A percentile compares a stretch with the other conserved stretches of the same genome.
Evolutionary conservation across 176 grass and related monocot genomes (phyloP).

Genomic region (Aechmea fasciata): DNA sequence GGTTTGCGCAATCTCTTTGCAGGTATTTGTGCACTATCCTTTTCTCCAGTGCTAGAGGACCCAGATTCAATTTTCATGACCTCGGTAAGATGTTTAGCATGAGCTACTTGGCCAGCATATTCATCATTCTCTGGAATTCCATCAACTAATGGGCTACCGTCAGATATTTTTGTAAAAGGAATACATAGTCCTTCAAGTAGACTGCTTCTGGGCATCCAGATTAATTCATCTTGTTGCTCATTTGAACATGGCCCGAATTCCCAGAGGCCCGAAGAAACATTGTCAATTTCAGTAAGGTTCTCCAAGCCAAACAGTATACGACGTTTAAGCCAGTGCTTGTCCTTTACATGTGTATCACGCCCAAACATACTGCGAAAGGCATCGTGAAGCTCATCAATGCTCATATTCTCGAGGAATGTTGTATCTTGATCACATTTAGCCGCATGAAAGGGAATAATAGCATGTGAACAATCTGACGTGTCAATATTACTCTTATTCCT

Average conservation of each 20-base stretch:
- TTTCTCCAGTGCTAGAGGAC: constrained; percentile 2
- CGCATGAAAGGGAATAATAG: background rate
- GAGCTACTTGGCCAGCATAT: background rate
- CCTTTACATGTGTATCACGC: constrained; percentile 6
- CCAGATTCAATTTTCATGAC: background rate
- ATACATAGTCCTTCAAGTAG: constrained; percentile 3
- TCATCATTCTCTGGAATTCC: background rate
- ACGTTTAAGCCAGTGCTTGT: constrained; percentile 12
- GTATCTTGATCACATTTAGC: background rate
- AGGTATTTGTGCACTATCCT: constrained; percentile 4
- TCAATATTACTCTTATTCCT: background rate
- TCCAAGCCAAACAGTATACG: constrained; percentile 6
- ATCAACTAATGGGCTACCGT: background rate
- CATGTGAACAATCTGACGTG: constrained; percentile 8
- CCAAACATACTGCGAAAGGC: constrained; percentile 6
- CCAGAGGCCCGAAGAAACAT: background rate
- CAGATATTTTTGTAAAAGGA: constrained; percentile 12
- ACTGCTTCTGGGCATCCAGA: constrained; percentile 8
- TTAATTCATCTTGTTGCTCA: constrained; percentile 8
- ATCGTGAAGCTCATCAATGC: constrained; percentile 4
- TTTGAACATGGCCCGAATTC: background rate
- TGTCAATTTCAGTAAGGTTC: constrained; percentile 6
- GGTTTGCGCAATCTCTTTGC: constrained; percentile 15
- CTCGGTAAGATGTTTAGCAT: background rate
- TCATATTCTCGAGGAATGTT: background rate